Evolutionary conservation across 768 basidiomycete genomes (phyloP), one percentile per base, ranked within the genome.

Genomic region (Sporobolomyces roseus): DNA sequence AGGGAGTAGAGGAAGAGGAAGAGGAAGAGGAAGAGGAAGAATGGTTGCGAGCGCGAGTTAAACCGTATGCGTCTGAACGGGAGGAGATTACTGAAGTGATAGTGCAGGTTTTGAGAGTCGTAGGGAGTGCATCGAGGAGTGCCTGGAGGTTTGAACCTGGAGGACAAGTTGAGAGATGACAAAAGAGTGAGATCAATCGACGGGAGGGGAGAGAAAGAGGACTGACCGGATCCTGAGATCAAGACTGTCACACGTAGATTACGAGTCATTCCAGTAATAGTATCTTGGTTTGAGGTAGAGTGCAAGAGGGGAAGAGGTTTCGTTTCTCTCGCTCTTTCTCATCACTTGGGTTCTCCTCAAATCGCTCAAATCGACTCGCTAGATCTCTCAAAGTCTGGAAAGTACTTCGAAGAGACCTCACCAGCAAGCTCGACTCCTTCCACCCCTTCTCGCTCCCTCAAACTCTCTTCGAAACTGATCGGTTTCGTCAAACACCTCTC

Each of bases 141-240:
- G 96, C 94, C 80, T 98, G 93, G 16, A 99, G 86, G 79, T 99
- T 99, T 29, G 90, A 89, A 48, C 96, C 94, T 97, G 74, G n/a
- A 6, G 5, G n/a, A n/a, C n/a, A n/a, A n/a, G n/a, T n/a, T 3
- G 17, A 8, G 52, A 33, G 10, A 13, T 14, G 38, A 50, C 36
- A 27, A 21, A 52, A 54, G 25, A 59, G 38, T 9, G 27, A 33
- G 33, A 46, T 23, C 6, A 21, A 41, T 35, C 17, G 23, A n/a
- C 41, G 36, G 23, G 38, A 9, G 17, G 51, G 29, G 8, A 21
- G 29, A 53, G 30, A 52, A 16, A 33, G 13, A 54, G 45, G 43
- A 29, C 74, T 54, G 64, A 85, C 86, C 86, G 77, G 85, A 85
- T 45, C 86, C 86, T 21, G 86, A 87, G 75, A 88, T 85, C 74